Evolutionary conservation across 306 rosid species (phyloP).

Genomic region (Acacia acuminata): DNA sequence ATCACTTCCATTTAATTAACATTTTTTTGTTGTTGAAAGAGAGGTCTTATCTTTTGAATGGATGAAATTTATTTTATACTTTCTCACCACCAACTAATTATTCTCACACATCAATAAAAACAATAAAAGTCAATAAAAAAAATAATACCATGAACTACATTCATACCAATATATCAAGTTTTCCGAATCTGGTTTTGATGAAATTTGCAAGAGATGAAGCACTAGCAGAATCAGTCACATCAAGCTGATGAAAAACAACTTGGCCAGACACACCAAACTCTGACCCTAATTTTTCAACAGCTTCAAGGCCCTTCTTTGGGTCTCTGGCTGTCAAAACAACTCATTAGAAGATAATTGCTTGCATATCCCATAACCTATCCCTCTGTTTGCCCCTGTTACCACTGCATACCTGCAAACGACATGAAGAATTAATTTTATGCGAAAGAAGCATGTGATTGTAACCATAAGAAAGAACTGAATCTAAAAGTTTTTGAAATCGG

Average conservation of each 20-base stretch:
- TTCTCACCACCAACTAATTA: too few species aligned
- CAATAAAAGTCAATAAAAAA: too few species aligned
- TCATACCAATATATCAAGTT: conserved; percentile 36
- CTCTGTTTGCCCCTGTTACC: conserved; percentile 9
- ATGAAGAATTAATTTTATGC: background rate
- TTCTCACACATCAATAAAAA: too few species aligned
- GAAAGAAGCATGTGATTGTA: background rate
- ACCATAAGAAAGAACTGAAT: background rate
- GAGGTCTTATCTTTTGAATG: too few species aligned
- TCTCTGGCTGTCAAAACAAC: conserved; percentile 40
- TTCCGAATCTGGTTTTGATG: conserved; percentile 37
- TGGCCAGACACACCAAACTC: conserved; percentile 21
- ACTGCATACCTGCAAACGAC: too few species aligned
- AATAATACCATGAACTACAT: too few species aligned
- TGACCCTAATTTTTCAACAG: conserved; percentile 31
- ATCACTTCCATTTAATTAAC: too few species aligned
- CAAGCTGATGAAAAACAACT: conserved; percentile 36
- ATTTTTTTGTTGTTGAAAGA: too few species aligned
- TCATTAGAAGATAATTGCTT: background rate
- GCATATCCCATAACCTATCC: background rate
- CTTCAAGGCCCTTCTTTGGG: conserved; percentile 42
- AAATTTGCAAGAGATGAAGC: conserved; percentile 33
- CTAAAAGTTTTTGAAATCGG: background rate
- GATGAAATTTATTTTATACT: too few species aligned
- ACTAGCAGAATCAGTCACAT: background rate